Evolutionary conservation across 2,329 filamentous ascomycete species (phyloP).

Genomic region (Elsinoe australis): DNA sequence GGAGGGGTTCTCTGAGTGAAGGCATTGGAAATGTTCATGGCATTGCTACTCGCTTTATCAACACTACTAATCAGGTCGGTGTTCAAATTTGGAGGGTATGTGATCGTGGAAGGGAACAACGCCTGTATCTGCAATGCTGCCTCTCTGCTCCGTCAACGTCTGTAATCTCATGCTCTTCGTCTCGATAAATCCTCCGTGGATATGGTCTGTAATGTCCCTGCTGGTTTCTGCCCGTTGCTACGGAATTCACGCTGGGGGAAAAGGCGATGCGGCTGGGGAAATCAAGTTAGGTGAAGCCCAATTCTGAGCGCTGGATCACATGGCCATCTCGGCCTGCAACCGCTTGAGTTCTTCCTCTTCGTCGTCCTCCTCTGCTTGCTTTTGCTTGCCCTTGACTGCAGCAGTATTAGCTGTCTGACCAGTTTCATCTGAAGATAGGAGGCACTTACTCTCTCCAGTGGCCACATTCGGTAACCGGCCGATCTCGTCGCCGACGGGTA

Average conservation of each 20-base stretch:
- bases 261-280: no score
- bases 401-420: background rate
- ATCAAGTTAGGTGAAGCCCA: no score
- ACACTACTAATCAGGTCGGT: no score
- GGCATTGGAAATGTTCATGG: no score
- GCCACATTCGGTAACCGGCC: constrained; percentile 68
- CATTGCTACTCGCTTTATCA: no score
- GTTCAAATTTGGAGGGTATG: no score
- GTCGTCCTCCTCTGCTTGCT: constrained; percentile 67
- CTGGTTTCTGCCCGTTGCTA: no score
- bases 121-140: constrained; percentile 6
- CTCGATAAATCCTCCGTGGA: background rate
- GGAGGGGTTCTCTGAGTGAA: no score
- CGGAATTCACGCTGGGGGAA: no score
- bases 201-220: no score
- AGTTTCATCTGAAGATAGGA: constrained; percentile 11
- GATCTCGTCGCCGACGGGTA: constrained; percentile 73
- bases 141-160: background rate
- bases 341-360: constrained; percentile 92
- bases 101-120: constrained; percentile 5
- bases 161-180: background rate
- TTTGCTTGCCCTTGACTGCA: constrained; percentile 41
- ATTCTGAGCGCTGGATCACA: no score
- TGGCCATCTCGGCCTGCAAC: constrained; percentile 94
- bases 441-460: constrained; percentile 62